Evolutionary conservation across 73 alveolate species (phyloP).

Genomic region (Effrenium voratum): DNA sequence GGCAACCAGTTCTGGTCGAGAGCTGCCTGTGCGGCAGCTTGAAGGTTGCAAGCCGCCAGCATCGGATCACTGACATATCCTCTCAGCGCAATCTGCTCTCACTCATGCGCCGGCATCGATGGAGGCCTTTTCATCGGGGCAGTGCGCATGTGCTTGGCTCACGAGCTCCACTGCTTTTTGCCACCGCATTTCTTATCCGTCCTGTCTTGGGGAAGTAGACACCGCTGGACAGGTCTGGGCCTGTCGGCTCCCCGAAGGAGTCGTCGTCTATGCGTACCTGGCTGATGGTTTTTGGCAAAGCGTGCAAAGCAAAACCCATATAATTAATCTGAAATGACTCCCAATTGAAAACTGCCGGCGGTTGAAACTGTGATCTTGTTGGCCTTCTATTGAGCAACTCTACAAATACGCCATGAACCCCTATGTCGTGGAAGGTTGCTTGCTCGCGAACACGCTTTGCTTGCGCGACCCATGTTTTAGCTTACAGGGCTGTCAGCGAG

Average conservation of each 20-base stretch:
- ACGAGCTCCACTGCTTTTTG: neutral
- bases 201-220: slow-evolving; percentile 72
- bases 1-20: neutral
- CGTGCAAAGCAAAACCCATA: too few species aligned
- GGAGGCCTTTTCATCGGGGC: neutral
- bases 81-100: neutral
- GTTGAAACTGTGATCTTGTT: too few species aligned
- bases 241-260: slow-evolving; percentile 59
- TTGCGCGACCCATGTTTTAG: too few species aligned
- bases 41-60: slow-evolving; percentile 81
- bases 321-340: too few species aligned
- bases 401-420: too few species aligned
- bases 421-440: too few species aligned
- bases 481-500: too few species aligned
- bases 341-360: too few species aligned
- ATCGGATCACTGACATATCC: slow-evolving; percentile 90
- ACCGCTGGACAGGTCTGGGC: neutral
- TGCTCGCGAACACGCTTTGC: too few species aligned
- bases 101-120: neutral
- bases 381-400: too few species aligned
- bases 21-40: slow-evolving; percentile 64
- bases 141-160: neutral
- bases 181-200: neutral
- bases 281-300: neutral
- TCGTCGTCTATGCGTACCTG: slow-evolving; percentile 91